Evolutionary conservation across 2,329 filamentous ascomycete species (phyloP).

Genomic region (Furcasterigmium furcatum): DNA sequence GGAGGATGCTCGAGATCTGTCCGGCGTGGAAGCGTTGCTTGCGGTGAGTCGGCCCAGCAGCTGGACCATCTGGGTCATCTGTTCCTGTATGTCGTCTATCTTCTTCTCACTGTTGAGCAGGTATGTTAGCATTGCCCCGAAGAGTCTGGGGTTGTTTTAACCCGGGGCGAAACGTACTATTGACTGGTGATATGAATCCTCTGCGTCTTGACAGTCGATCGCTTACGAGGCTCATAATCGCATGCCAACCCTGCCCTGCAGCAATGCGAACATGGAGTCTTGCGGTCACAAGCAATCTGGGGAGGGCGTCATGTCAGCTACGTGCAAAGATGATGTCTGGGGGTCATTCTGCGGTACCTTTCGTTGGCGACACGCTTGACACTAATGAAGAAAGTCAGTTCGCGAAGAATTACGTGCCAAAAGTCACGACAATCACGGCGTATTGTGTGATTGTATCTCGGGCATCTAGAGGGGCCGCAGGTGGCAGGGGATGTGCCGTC

Average conservation of each 20-base stretch:
- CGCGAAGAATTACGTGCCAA: too few relatives aligned
- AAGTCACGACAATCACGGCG: too few relatives aligned
- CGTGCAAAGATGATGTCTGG: not conserved
- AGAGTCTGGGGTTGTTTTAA: not conserved
- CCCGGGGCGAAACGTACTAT: constrained; percentile 4
- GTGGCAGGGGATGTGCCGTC: too few relatives aligned
- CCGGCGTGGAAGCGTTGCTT: not conserved
- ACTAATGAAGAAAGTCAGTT: constrained; percentile 3
- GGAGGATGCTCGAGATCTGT: constrained; percentile 1
- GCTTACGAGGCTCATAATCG: constrained; percentile 4
- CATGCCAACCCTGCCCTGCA: constrained; percentile 1
- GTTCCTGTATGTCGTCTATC: constrained; percentile 5
- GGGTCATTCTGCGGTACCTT: constrained; percentile 3
- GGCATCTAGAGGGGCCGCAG: too few relatives aligned
- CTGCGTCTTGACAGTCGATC: constrained; percentile 4
- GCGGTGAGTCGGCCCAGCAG: not conserved
- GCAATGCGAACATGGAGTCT: constrained; percentile 7
- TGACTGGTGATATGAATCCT: constrained; percentile 6
- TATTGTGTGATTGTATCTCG: too few relatives aligned
- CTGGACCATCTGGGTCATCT: constrained; percentile 6
- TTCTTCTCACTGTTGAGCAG: constrained; percentile 3
- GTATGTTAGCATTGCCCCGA: not conserved
- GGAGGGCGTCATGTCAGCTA: not conserved
- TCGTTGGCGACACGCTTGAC: constrained; percentile 6
- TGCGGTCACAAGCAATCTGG: constrained; percentile 8